These are phyloP conservation scores for Mercurialis annua DNA, from an alignment of 345 rosid species.

Conservation along the genomic window DNA sequence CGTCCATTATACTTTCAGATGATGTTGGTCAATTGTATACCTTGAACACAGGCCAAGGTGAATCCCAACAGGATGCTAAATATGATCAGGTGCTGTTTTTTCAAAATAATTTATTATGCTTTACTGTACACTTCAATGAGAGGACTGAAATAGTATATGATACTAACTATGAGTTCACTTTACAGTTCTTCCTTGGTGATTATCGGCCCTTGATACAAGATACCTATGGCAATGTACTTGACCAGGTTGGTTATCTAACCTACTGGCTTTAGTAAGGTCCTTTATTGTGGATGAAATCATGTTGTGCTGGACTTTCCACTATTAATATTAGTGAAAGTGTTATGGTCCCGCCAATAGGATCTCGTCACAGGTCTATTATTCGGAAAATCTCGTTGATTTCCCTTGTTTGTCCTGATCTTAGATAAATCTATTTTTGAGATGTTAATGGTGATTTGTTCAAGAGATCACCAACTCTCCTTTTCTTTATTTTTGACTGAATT, in stretches of 20 bases:
- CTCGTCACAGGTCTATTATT: too few species aligned
- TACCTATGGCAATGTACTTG: constrained; percentile 76
- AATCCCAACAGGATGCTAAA: constrained; percentile 87
- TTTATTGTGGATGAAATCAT: constrained; percentile 1
- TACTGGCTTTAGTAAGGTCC: constrained; percentile 12
- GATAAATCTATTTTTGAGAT: too few species aligned
- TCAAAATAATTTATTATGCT: constrained; percentile 15
- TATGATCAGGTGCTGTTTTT: constrained; percentile 77
- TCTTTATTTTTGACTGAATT: too few species aligned
- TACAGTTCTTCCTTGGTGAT: constrained; percentile 96
- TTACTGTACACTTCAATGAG: too few species aligned
- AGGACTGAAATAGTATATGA: constrained; percentile 2
- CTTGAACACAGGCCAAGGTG: constrained; percentile 96
- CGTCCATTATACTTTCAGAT: constrained; percentile 94
- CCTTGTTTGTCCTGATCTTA: too few species aligned
- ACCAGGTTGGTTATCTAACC: constrained; percentile 60
- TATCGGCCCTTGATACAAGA: constrained; percentile 93
- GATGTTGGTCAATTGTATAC: constrained; percentile 95
- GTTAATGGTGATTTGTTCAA: too few species aligned
- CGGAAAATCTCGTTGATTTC: too few species aligned
- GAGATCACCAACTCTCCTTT: too few species aligned
- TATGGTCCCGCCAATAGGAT: too few species aligned
- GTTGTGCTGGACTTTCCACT: neutral
- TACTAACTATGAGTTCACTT: constrained; percentile 8
- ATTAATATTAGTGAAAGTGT: too few species aligned